Evolutionary conservation across 2,329 filamentous ascomycete species (phyloP).

Genomic region (Fusarium burgessii): DNA sequence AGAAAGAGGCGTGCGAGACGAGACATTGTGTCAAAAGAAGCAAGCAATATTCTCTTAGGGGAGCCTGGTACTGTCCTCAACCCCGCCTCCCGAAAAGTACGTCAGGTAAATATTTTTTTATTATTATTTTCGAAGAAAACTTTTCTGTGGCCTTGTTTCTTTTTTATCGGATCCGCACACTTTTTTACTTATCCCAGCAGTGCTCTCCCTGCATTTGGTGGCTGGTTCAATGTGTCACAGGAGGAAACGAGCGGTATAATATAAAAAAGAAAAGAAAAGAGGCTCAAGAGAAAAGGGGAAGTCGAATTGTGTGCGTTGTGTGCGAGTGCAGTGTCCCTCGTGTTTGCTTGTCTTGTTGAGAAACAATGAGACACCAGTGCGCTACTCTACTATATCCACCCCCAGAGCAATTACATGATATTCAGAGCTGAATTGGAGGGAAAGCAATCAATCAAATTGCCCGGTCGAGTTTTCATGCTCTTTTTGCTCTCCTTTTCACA

Average conservation of each 20-base stretch:
- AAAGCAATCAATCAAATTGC: slow-evolving; percentile 36
- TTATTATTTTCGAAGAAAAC: slow-evolving; percentile 20
- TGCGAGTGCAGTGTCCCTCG: slow-evolving; percentile 18
- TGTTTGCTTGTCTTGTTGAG: slow-evolving; percentile 40
- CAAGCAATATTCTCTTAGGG: slow-evolving; percentile 7
- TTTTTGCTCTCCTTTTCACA: slow-evolving; percentile 38
- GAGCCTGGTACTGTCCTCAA: slow-evolving; percentile 8
- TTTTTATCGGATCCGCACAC: slow-evolving; percentile 27
- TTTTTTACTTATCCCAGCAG: slow-evolving; percentile 14
- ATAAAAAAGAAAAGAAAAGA: slow-evolving; percentile 33
- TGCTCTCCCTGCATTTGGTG: slow-evolving; percentile 37
- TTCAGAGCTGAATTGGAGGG: slow-evolving; percentile 39
- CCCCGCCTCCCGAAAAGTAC: slow-evolving; percentile 28
- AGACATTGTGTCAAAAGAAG: slow-evolving; percentile 14
- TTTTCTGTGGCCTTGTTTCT: slow-evolving; percentile 26
- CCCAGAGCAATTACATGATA: slow-evolving; percentile 18
- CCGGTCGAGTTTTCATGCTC: slow-evolving; percentile 32
- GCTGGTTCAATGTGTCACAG: slow-evolving; percentile 26
- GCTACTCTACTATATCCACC: slow-evolving; percentile 35
- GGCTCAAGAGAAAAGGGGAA: slow-evolving; percentile 29
- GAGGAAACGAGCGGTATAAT: slow-evolving; percentile 32
- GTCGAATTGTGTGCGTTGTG: slow-evolving; percentile 40
- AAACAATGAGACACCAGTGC: slow-evolving; percentile 32
- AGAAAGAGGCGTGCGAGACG: slow-evolving; percentile 17
- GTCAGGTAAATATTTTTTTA: slow-evolving; percentile 23